Evolutionary conservation across 495 filamentous ascomycete genomes (phyloP), one percentile per base, ranked within the genome.

Genomic region (Daldinia childiae): DNA sequence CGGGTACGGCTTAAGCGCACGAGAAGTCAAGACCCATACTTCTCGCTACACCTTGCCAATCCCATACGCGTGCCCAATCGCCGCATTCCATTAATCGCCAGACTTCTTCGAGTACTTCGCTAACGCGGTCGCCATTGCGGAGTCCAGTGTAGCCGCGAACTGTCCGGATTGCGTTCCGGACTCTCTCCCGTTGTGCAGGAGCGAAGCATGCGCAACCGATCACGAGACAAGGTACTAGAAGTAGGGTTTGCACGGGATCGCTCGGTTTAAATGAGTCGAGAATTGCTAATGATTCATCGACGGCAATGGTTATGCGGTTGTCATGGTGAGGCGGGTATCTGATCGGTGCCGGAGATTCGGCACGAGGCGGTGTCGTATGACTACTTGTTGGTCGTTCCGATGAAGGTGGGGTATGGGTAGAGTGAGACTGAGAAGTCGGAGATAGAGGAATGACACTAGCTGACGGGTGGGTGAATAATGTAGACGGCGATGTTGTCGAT

Each of bases 191-290:
- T 67, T 96, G 92, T 3, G 76, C 71, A 0, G 85, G 81, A 8
- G 88, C 79, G 77, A 97, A 97, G 8, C 92, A 91, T 0, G 93
- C 93, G 71, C 92, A 94, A 17, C 93, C 93, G n/a, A 97, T 87
- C 0, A 97, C 81, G 77, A 97, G 94, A 36, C 93, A 86, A 6
- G 94, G 94, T 80, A 96, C 91, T 0, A 97, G 82, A n/a, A 97
- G 87, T 54, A 97, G 88, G 24, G 91, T 92, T 69, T 94, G 93
- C 6, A 81, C 81, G 0, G 83, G 83, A 58, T 88, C 86, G 58
- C 79, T 81, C 12, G 84, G 80, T 79, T 66, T 91, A 87, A 76
- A 95, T 62, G 69, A 86, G 75, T 77, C 89, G 80, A 79, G 88
- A 70, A 83, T 90, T 5, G 80, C 77, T 1, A 97, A 84, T 0